A percentile compares a stretch with the other conserved stretches of the same genome.
Conservation (phyloP, 106 monocot genomes). For the Dendrobium catenatum region DNA sequence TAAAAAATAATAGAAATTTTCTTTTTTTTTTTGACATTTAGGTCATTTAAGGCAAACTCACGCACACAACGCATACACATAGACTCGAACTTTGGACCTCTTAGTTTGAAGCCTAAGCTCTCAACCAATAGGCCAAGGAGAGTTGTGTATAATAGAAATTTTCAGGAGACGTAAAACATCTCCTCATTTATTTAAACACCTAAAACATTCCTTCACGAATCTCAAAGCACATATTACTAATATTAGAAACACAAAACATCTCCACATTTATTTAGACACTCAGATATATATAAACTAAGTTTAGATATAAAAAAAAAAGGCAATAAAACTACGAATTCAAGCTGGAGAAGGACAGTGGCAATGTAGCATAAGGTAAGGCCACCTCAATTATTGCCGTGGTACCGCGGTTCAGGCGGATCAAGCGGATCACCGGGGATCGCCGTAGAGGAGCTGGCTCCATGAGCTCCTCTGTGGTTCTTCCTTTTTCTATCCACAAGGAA, state of each 20-base stretch:
- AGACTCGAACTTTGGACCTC: too few species aligned
- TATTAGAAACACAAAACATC: not conserved
- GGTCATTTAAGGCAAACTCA: too few species aligned
- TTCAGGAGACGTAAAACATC: too few species aligned
- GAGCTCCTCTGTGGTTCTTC: constrained; percentile 19
- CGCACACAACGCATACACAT: too few species aligned
- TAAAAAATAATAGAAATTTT: too few species aligned
- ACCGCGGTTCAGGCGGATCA: not conserved
- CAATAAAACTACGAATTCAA: not conserved
- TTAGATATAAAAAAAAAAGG: not conserved
- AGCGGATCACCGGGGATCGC: not conserved
- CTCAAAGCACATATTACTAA: constrained; percentile 2
- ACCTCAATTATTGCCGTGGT: not conserved
- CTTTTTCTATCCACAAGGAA: constrained; percentile 8
- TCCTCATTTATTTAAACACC: too few species aligned
- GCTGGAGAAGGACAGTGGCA: not conserved
- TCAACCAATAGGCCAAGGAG: too few species aligned
- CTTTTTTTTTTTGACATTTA: too few species aligned
- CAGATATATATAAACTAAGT: not conserved
- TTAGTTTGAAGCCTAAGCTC: too few species aligned
- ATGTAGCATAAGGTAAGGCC: not conserved
- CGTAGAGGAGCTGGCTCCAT: constrained; percentile 9
- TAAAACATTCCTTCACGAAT: not conserved
- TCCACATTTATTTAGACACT: not conserved
- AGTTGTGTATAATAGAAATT: too few species aligned